phyloP scores from a whole-genome alignment of 305 asterid genomes.

The Fraxinus nigra region DNA sequence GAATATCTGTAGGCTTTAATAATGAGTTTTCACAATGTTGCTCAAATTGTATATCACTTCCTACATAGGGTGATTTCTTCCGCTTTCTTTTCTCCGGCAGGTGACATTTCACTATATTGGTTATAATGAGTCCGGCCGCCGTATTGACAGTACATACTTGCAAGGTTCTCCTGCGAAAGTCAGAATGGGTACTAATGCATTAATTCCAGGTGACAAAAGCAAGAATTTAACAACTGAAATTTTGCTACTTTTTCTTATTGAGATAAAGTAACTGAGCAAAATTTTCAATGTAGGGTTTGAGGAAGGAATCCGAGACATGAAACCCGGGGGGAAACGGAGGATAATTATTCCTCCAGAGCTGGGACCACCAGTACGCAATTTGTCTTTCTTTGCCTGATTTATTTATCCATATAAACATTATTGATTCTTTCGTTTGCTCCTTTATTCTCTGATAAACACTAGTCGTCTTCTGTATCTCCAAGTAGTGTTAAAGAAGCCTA shows the following conservation, averaged over 20 bases:
- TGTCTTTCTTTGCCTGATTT: neutral
- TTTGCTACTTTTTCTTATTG: slow-evolving; percentile 12
- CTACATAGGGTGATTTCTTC: neutral
- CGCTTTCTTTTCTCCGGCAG: slow-evolving; percentile 34
- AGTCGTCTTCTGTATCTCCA: neutral
- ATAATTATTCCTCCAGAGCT: slow-evolving; percentile 92
- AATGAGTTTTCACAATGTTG: neutral
- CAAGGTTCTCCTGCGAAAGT: slow-evolving; percentile 95
- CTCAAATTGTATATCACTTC: neutral
- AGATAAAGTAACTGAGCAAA: slow-evolving; percentile 18
- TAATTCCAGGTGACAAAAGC: slow-evolving; percentile 76
- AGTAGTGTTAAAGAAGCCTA: neutral
- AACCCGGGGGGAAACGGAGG: slow-evolving; percentile 90
- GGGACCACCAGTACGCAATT: slow-evolving; percentile 87
- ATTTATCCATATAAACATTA: neutral
- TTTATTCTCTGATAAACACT: neutral
- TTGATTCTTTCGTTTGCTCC: neutral
- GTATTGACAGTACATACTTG: slow-evolving; percentile 91
- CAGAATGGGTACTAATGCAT: slow-evolving; percentile 79
- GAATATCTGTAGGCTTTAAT: neutral
- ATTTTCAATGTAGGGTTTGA: slow-evolving; percentile 62
- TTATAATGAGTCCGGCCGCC: slow-evolving; percentile 93
- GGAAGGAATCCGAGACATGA: slow-evolving; percentile 95
- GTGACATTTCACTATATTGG: slow-evolving; percentile 89
- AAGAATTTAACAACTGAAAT: neutral